phyloP scores from a whole-genome alignment of 768 basidiomycete species.

The Tricholoma saponaceum region DNA sequence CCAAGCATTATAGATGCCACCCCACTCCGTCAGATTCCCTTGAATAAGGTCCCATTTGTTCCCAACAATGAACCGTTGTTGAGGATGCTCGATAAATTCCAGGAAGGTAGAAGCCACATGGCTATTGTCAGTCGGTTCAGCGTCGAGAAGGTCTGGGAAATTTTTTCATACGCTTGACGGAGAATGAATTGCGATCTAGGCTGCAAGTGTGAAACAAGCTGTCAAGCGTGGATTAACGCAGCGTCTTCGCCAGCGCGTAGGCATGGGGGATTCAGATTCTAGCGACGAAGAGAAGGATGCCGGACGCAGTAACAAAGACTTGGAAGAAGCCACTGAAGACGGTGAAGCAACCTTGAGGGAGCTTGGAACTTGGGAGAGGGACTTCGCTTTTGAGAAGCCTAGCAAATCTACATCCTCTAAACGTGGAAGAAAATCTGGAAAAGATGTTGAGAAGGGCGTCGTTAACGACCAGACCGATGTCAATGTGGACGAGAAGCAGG shows the following conservation, averaged over 20 bases:
- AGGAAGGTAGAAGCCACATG: constrained; percentile 89
- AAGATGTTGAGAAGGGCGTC: constrained; percentile 15
- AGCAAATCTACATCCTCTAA: neutral
- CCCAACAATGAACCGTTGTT: constrained; percentile 84
- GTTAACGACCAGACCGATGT: constrained; percentile 5
- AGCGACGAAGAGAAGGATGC: constrained; percentile 23
- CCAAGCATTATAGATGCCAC: constrained; percentile 53
- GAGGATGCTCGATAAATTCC: constrained; percentile 83
- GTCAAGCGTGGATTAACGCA: constrained; percentile 79
- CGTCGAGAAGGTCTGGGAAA: constrained; percentile 45
- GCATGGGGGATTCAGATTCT: constrained; percentile 65
- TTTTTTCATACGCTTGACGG: neutral
- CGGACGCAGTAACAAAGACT: constrained; percentile 26
- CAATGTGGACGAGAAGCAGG: constrained; percentile 18
- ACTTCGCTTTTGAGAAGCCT: constrained; percentile 3
- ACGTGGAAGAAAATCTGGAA: neutral
- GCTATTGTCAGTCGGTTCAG: constrained; percentile 83
- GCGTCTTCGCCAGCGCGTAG: constrained; percentile 69
- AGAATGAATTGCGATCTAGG: constrained; percentile 24
- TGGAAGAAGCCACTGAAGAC: constrained; percentile 24
- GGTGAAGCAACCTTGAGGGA: constrained; percentile 25
- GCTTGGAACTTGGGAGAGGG: constrained; percentile 17
- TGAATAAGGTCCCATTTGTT: constrained; percentile 85
- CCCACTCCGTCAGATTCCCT: constrained; percentile 76
- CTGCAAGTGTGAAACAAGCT: constrained; percentile 77